Percentiles rank a stretch among this genome's conserved stretches.
Conservation (phyloP, 768 basidiomycete species). For the Epithele typhae region DNA sequence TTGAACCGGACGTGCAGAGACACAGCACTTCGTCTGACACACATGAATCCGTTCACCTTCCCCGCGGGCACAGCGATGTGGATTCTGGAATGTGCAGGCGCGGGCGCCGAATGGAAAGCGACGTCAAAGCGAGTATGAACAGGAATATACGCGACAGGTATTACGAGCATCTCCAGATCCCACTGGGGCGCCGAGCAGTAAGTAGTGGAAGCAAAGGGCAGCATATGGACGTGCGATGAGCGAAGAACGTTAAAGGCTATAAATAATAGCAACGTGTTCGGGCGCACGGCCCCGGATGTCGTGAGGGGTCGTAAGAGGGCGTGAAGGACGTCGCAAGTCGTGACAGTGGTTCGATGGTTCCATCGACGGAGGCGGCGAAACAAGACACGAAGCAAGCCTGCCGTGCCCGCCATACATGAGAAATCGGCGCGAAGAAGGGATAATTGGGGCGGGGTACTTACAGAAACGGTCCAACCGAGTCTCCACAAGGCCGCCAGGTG, state of each 20-base stretch:
- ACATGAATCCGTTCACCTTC: too few species aligned
- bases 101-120: conserved; percentile 3
- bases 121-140: conserved; percentile 3
- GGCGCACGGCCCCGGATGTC: neutral
- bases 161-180: conserved; percentile 8
- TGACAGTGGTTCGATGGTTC: conserved; percentile 5
- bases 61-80: too few species aligned
- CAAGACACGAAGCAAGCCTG: neutral
- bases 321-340: conserved; percentile 13
- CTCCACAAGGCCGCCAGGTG: too few species aligned
- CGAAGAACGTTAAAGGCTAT: conserved; percentile 13
- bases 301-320: conserved; percentile 9
- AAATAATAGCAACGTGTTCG: conserved; percentile 10
- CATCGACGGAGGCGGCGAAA: neutral
- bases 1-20: too few species aligned
- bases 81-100: neutral
- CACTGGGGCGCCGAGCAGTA: neutral
- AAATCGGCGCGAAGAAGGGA: too few species aligned
- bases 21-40: too few species aligned
- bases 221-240: neutral
- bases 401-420: too few species aligned
- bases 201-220: neutral
- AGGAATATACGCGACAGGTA: conserved; percentile 11
- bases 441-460: too few species aligned
- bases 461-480: too few species aligned